Base-by-base conservation (phyloP, 768 basidiomycete species). In the Lentinus brumalis region DNA sequence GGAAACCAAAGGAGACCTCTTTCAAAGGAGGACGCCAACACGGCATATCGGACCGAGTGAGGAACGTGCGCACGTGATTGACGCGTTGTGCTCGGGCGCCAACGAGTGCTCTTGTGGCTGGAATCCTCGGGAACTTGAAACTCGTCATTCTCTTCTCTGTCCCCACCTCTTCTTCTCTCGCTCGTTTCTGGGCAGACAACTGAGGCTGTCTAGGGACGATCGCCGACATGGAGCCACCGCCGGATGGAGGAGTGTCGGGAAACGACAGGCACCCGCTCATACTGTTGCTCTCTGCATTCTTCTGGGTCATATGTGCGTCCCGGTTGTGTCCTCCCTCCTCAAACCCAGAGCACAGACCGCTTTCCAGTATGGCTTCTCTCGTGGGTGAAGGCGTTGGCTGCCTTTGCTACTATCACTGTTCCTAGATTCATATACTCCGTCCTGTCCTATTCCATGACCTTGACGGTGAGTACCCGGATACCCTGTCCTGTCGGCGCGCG, bases 361-460 rank as follows among this genome's bases (percentile, higher is more conserved):
- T 12, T 12, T 15, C 10, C 10, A 94, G 92, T 92, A 63, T 94
- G 91, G 90, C 73, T 91, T 26, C 76, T 94, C 44, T 90, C 91
- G 51, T 93, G 91, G 87, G 79, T 80, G 18, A 89, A 86, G 72
- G 77, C 84, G 15, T 75, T 94, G 51, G 81, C 94, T 55, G 85
- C 87, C 1, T 91, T 96, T 68, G 81, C 81, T 12, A 96, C 96
- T 2, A 89, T 98, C 57, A 88, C 89, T 9, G 68, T 95, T 14
- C 96, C 96, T 1, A 81, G 86, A 60, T 83, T 82, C 74, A 87
- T 94, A 46, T 94, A 92, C 69, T 80, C 84, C 16, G 76, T 91
- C 12, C 80, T 94, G 29, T 93, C 92, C 11, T 94, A 94, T 70
- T 93, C 93, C 5, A 87, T 94, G 84, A 95, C 93, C 1, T 78